Evolutionary conservation across 2,329 filamentous ascomycete species (phyloP), one percentile per base, ranked within the genome.

Genomic region (Zopfia rhizophila): DNA sequence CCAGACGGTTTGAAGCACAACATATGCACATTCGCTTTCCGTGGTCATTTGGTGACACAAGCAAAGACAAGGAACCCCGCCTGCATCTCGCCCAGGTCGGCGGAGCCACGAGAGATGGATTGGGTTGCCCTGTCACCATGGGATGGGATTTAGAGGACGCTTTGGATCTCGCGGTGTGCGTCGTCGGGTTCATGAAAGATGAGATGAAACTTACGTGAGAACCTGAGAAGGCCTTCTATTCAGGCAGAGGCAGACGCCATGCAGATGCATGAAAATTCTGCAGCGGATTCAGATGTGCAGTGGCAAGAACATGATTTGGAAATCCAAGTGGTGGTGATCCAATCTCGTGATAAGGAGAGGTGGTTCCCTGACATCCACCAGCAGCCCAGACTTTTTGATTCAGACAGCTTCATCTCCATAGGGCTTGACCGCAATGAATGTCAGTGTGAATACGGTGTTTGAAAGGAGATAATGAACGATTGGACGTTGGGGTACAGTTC

Each of bases 1-100:
- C 35, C 25, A 24, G 37, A 39, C 37, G 45, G 43, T 24, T 37
- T 31, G n/a, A 22, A 39, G 28, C 35, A 36, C 45, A 38, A 39
- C 27, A 17, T 35, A 27, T 35, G 44, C n/a, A n/a, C n/a, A n/a
- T n/a, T 52, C 45, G 32, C 33, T 38, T 28, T 53, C 39, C 39
- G 53, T 45, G 56, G 50, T 57, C 50, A 56, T 30, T 31, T 37
- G 51, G 48, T 40, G 46, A 48, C 43, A 51, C 38, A 58, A 54
- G 56, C 48, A 44, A 48, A 23, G 49, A 48, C 42, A 52, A 46
- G 56, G 54, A 46, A n/a, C n/a, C 38, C 32, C 28, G 48, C 50
- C 39, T 45, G 47, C 50, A 55, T 33, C 45, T 31, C 31, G 42
- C 40, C 58, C 60, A 60, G 52, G 55, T 59, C 47, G 52, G 51